Evolutionary conservation across 768 basidiomycete species (phyloP).

Genomic region (Lactarius tabidus): DNA sequence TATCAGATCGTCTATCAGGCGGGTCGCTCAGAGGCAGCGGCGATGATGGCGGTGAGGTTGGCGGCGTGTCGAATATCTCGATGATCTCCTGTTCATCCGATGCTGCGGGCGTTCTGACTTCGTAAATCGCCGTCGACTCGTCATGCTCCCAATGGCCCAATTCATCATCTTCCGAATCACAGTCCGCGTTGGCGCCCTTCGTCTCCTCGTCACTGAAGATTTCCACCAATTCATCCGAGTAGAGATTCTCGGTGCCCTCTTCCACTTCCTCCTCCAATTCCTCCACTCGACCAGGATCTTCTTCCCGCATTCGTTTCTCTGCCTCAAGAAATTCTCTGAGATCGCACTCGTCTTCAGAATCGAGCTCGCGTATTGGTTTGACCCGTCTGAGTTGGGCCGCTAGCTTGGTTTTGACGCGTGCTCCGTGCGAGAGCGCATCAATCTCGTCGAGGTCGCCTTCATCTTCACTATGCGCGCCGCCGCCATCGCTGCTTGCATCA

Average conservation of each 20-base stretch:
- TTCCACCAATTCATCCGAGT: conserved; percentile 25
- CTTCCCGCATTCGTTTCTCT: conserved; percentile 49
- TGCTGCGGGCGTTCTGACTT: conserved; percentile 21
- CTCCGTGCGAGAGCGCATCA: conserved; percentile 43
- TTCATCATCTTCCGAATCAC: conserved; percentile 41
- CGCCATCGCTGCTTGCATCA: conserved; percentile 38
- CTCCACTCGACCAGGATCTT: conserved; percentile 26
- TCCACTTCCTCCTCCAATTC: conserved; percentile 33
- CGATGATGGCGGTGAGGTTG: conserved; percentile 22
- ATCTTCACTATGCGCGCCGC: conserved; percentile 40
- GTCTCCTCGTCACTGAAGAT: conserved; percentile 25
- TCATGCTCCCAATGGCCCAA: conserved; percentile 41
- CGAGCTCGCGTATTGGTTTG: conserved; percentile 42
- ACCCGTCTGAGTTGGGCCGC: conserved; percentile 31
- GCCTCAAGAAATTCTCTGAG: conserved; percentile 63
- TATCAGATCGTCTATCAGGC: background rate
- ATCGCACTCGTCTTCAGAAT: conserved; percentile 57
- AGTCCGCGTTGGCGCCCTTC: conserved; percentile 1
- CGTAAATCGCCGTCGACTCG: conserved; percentile 40
- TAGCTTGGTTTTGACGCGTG: conserved; percentile 33
- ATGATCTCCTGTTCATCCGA: conserved; percentile 25
- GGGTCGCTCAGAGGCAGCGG: conserved; percentile 4
- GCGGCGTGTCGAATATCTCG: conserved; percentile 35
- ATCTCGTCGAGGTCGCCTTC: conserved; percentile 58
- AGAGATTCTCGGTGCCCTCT: conserved; percentile 28